Base-by-base conservation (phyloP, 1,284 basidiomycete species). In the Entoloma clypeatum region DNA sequence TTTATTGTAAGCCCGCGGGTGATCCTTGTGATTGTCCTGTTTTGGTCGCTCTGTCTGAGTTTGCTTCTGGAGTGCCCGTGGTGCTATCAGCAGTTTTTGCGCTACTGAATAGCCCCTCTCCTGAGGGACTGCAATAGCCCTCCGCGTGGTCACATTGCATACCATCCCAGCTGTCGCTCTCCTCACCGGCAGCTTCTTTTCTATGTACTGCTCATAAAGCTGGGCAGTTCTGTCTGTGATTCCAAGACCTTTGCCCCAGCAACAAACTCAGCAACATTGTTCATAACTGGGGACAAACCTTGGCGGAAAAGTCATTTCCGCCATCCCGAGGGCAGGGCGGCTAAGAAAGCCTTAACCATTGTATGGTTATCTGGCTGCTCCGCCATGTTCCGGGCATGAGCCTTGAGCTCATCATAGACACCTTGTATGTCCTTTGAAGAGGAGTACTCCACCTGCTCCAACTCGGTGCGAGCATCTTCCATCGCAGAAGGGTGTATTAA, bases 401-500 rank as follows among this genome's bases (percentile, higher is more conserved):
- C 39, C 1, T 28, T 23, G 5, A 47, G 27, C 2, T 40, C 37
- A 18, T 49, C 40, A 27, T 49, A 41, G 36, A 53, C 51, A 4
- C 29, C 47, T 21, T 45, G 17, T 1, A 50, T 35, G 3, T 47
- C 49, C 5, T 40, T 33, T 4, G 5, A 17, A 2, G 19, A 5
- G 4, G 28, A n/a, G 25, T 48, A 51, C 4, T 11, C 21, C 1
- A 40, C 28, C 9, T n/a, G 8, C 1, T 49, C 30, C 31, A 50
- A 54, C 10, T 34, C 39, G 10, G 32, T 29, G 3, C 41, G 13
- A 1, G 51, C 49, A 14, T 49, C 31, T 11, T 56, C 47, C 25
- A 54, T 41, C 4, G 49, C 47, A 1, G 48, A 36, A 1, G 52
- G 27, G 22, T 50, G 48, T 5, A 56, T 41, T 37, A 50, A 56